A percentile compares a stretch with the other conserved stretches of the same genome.
Conservation (phyloP, 129 eudicot genomes). For the Heracleum sosnowskyi region DNA sequence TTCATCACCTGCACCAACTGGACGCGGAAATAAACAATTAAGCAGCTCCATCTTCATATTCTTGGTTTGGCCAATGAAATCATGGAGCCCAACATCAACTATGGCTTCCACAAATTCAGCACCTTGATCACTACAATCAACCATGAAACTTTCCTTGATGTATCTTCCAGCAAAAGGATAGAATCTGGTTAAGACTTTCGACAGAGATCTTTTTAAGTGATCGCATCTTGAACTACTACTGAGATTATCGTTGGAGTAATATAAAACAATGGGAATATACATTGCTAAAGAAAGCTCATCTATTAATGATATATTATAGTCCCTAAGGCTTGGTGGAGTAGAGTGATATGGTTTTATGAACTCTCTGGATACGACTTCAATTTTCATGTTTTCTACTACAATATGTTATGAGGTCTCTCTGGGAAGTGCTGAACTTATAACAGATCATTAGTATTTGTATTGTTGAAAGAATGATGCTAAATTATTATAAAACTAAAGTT, state of each 20-base stretch:
- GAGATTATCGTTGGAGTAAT: neutral
- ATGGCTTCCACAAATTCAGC: slow-evolving; percentile 17
- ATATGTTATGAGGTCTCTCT: neutral
- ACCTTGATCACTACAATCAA: slow-evolving; percentile 27
- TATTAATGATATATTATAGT: neutral
- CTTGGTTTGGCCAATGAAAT: neutral
- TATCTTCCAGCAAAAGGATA: slow-evolving; percentile 26
- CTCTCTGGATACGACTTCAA: slow-evolving; percentile 1
- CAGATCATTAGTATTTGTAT: neutral
- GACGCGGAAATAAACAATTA: slow-evolving; percentile 2
- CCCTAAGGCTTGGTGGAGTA: slow-evolving; percentile 8
- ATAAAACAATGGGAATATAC: neutral
- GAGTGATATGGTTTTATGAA: slow-evolving; percentile 14
- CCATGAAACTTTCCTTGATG: neutral
- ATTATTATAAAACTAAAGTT: too few relatives aligned
- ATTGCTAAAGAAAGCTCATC: neutral
- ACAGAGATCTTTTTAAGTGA: slow-evolving; percentile 10
- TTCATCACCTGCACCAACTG: neutral
- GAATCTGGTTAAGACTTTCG: slow-evolving; percentile 9
- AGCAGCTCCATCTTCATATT: neutral
- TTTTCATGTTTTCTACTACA: slow-evolving; percentile 7
- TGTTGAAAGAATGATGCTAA: too few relatives aligned
- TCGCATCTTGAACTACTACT: neutral
- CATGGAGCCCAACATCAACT: neutral
- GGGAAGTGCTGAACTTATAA: neutral